Conservation (phyloP, 2,329 filamentous ascomycete genomes). For the Parascedosporium putredinis region DNA sequence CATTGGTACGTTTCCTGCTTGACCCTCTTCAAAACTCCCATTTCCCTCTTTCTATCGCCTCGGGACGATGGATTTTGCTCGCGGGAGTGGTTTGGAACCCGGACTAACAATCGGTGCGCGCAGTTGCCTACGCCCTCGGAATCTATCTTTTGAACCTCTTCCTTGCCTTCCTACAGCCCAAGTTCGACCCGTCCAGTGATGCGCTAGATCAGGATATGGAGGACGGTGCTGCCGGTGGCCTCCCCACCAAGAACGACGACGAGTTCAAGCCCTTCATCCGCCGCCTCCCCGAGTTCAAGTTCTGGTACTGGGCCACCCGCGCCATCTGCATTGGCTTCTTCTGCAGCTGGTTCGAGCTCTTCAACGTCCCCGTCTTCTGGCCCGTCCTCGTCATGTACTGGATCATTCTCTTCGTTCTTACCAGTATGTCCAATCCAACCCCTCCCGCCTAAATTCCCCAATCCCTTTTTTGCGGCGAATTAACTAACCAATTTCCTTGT, state of each 20-base stretch:
- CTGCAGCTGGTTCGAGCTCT: slow-evolving; percentile 88
- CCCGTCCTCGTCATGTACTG: slow-evolving; percentile 97
- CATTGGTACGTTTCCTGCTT: slow-evolving; percentile 54
- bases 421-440: no score
- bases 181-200: slow-evolving; percentile 96
- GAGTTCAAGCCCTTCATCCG: slow-evolving; percentile 97
- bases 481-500: background rate
- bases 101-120: background rate
- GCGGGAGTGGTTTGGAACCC: background rate
- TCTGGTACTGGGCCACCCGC: slow-evolving; percentile 93
- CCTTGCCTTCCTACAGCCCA: slow-evolving; percentile 94
- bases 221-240: slow-evolving; percentile 68
- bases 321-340: slow-evolving; percentile 73
- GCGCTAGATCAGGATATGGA: slow-evolving; percentile 89
- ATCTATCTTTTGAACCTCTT: slow-evolving; percentile 99
- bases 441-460: background rate
- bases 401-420: slow-evolving; percentile 91
- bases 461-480: background rate
- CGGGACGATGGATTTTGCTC: no score
- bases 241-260: slow-evolving; percentile 92
- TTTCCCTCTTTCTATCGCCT: no score
- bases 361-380: slow-evolving; percentile 98
- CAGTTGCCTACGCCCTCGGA: slow-evolving; percentile 87
- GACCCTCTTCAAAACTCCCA: no score
- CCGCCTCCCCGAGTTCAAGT: slow-evolving; percentile 96